Conservation (phyloP, 139 green algal genomes). For the Chlamydomonas incerta region DNA sequence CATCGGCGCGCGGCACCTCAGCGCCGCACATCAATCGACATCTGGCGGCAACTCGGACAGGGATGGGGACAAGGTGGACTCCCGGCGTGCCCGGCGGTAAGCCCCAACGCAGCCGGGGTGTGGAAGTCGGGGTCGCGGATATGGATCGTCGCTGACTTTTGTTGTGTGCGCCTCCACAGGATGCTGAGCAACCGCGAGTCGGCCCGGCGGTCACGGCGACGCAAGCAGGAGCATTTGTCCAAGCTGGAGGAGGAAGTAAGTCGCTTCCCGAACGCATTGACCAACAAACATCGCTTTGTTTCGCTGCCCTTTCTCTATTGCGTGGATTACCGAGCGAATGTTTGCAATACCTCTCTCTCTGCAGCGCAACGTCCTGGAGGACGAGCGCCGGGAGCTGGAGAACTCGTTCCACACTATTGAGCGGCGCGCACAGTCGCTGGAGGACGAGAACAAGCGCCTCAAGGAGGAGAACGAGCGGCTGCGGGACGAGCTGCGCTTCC, state of each 20-base stretch:
- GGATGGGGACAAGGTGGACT: conserved; percentile 36
- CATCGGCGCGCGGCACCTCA: neutral
- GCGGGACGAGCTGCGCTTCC: conserved; percentile 63
- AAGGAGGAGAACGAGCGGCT: conserved; percentile 66
- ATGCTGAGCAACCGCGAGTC: conserved; percentile 94
- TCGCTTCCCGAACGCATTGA: too few relatives aligned
- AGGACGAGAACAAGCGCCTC: conserved; percentile 61
- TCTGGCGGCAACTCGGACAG: conserved; percentile 29
- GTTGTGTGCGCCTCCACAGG: conserved; percentile 45
- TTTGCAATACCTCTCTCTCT: too few relatives aligned
- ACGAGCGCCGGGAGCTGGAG: conserved; percentile 22
- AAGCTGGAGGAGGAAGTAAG: conserved; percentile 78
- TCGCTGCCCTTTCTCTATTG: neutral
- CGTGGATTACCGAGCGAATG: neutral
- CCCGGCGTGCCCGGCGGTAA: conserved; percentile 35
- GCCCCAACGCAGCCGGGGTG: neutral
- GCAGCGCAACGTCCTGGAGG: conserved; percentile 38
- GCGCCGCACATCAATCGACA: neutral
- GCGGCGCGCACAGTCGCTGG: neutral
- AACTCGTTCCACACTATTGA: neutral
- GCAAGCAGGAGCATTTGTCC: conserved; percentile 92
- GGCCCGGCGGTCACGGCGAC: conserved; percentile 79
- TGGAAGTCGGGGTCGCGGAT: neutral
- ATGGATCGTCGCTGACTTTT: neutral
- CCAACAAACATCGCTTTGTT: neutral